These are phyloP conservation scores for Hibiscus mutabilis DNA, from an alignment of 345 rosid species.

Conservation along the genomic window DNA sequence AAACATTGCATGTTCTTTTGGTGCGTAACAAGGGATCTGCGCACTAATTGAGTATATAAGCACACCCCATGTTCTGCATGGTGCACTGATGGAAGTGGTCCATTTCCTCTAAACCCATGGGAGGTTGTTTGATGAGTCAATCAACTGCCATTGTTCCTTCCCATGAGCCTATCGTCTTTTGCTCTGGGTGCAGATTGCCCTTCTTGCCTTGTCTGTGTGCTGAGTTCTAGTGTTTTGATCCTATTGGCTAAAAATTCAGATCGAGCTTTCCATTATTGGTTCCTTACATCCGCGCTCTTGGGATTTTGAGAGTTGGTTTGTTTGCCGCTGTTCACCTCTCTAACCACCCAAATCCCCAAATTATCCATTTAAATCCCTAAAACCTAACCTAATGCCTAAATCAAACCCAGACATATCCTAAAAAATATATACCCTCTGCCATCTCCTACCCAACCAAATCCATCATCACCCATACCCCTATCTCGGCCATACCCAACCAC, in stretches of 20 bases:
- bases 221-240: not conserved
- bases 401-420: too few species aligned
- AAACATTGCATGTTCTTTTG: constrained; percentile 25
- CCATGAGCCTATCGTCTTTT: not conserved
- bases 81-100: constrained; percentile 17
- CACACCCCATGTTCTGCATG: constrained; percentile 19
- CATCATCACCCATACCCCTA: too few species aligned
- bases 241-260: not conserved
- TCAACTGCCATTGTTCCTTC: not conserved
- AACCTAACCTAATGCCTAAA: too few species aligned
- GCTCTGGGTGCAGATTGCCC: not conserved
- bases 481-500: too few species aligned
- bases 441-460: too few species aligned
- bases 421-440: too few species aligned
- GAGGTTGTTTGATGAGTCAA: not conserved
- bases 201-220: not conserved
- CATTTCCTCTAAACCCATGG: not conserved
- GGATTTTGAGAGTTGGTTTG: not conserved
- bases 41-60: constrained; percentile 16
- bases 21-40: constrained; percentile 26
- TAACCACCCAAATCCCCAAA: too few species aligned
- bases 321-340: not conserved
- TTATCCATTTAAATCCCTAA: too few species aligned
- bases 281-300: not conserved
- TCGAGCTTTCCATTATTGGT: not conserved